Evolutionary conservation across 345 rosid species (phyloP).

Genomic region (Citropsis articulata): DNA sequence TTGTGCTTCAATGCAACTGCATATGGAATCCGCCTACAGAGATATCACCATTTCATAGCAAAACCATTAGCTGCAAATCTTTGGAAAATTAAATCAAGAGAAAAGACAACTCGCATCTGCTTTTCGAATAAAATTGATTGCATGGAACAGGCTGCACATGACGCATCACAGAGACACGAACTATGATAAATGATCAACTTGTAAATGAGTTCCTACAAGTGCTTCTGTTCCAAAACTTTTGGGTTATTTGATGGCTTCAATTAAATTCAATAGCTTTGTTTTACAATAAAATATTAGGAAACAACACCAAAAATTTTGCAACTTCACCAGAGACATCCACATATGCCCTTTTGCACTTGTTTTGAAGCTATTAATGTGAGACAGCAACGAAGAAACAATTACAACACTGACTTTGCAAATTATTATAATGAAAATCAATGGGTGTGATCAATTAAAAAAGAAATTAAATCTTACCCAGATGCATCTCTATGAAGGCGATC

Average conservation of each 20-base stretch:
- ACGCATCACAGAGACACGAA: not conserved
- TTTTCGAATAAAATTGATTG: not conserved
- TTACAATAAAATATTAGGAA: not conserved
- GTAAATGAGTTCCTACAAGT: not conserved
- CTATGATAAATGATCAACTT: not conserved
- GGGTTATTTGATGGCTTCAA: not conserved
- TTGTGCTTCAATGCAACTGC: conserved; percentile 72
- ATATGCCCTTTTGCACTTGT: not conserved
- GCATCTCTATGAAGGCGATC: conserved; percentile 95
- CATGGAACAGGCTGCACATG: not conserved
- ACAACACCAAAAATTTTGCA: not conserved
- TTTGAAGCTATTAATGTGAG: conserved; percentile 2
- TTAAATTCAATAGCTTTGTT: not conserved
- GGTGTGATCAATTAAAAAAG: not conserved
- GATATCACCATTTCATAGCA: not conserved
- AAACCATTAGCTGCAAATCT: not conserved
- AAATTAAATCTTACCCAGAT: conserved; percentile 58
- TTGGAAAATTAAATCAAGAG: not conserved
- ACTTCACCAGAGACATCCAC: not conserved
- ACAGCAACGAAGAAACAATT: not conserved
- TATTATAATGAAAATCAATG: not conserved
- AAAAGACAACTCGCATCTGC: not conserved
- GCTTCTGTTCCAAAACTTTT: not conserved
- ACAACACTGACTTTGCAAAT: not conserved
- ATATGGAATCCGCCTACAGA: conserved; percentile 83